Percentiles rank a stretch among this genome's conserved stretches.
Conservation (phyloP, 2,329 filamentous ascomycete genomes). For the Rachicladosporium sp. region DNA sequence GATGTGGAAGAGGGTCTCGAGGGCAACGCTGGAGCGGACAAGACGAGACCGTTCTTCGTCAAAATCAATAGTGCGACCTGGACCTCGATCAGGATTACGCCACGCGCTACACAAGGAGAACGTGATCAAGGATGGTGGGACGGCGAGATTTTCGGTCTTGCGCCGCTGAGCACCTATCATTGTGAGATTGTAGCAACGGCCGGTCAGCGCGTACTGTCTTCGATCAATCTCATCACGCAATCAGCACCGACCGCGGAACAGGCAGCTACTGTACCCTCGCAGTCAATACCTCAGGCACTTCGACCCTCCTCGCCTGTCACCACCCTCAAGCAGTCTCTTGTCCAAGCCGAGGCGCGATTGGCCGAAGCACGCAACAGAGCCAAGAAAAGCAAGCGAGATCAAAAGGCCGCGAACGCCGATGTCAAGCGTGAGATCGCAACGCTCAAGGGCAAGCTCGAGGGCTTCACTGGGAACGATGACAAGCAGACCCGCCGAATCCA, state of each 20-base stretch:
- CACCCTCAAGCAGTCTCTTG: constrained; percentile 65
- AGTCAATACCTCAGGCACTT: constrained; percentile 50
- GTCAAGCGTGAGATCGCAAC: constrained; percentile 64
- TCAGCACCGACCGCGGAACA: constrained; percentile 46
- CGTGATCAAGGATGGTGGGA: constrained; percentile 47
- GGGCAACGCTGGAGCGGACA: constrained; percentile 42
- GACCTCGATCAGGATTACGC: constrained; percentile 59
- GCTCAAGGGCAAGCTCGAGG: constrained; percentile 52
- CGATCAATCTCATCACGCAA: constrained; percentile 58
- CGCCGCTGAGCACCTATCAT: constrained; percentile 63
- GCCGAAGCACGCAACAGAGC: constrained; percentile 56
- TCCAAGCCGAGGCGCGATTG: constrained; percentile 57
- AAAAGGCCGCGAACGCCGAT: constrained; percentile 54
- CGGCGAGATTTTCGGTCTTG: constrained; percentile 55
- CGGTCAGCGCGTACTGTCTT: constrained; percentile 55
- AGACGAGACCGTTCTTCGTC: constrained; percentile 65
- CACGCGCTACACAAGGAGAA: constrained; percentile 27
- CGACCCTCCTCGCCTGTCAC: constrained; percentile 66
- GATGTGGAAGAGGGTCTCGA: constrained; percentile 26
- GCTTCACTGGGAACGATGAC: constrained; percentile 60
- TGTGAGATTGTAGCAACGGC: constrained; percentile 63
- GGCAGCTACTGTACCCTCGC: constrained; percentile 37
- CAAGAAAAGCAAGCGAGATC: constrained; percentile 62
- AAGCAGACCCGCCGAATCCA: constrained; percentile 62
- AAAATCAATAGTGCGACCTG: constrained; percentile 67